Evolutionary conservation across 75 land plant species (phyloP), one percentile per base, ranked within the genome.

Genomic region (Adiantum capillusveneris): DNA sequence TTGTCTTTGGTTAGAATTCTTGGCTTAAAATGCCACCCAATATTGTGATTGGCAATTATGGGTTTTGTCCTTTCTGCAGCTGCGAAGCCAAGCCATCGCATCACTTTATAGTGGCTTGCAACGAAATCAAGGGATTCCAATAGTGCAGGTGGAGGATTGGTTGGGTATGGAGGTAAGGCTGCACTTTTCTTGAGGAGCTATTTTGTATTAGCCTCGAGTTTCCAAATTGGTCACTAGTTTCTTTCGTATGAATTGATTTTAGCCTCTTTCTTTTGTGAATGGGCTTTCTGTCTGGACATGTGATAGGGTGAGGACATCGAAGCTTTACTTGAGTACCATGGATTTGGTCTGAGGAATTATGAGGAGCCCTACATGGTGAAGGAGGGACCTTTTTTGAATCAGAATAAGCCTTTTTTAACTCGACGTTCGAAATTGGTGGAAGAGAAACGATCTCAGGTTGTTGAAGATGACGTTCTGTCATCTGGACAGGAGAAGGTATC

Each of bases 31-130:
- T 50, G 22, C 7, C n/a, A n/a, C n/a, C n/a, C n/a, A n/a, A n/a
- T n/a, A n/a, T 6, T 55, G 57, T 55, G 28, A 54, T 43, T 1
- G 36, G 27, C 12, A 12, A 57, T 25, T 0, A 11, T 56, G 43
- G 31, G 11, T 43, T 36, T 66, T 37, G 43, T 72, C 42, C 53
- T 49, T 55, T 65, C 21, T 54, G 18, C 81, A 94, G 98, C 54
- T 94, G 54, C 78, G 98, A 31, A 86, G 71, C n/a, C 97, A 94
- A 54, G 96, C 96, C 37, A 81, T 94, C 62, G 98, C 91, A 63
- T 74, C 88, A 59, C 66, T 94, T 56, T 83, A 90, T 58, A 72
- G 79, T 64, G 83, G 85, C 29, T 74, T 94, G 7, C 87, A 79
- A 73, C 79, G 55, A 63, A 85, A 77, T 67, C 98, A 94, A 67